phyloP scores from a whole-genome alignment of 352 stramenopile genomes.

The Globisporangium splendens region DNA sequence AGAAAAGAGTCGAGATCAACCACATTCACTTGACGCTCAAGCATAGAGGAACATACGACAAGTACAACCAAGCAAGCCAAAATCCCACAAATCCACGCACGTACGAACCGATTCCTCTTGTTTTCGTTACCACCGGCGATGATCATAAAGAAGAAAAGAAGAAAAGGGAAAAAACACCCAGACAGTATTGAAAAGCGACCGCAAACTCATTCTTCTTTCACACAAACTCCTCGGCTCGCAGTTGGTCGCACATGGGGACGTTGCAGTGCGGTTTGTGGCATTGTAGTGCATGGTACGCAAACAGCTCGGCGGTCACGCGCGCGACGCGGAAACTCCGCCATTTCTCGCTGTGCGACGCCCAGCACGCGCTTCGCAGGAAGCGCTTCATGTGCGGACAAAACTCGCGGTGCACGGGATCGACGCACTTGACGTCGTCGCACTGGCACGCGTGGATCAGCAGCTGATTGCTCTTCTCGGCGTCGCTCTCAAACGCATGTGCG shows the following conservation, averaged over 20 bases:
- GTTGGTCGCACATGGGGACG: conserved; percentile 37
- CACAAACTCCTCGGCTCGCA: conserved; percentile 30
- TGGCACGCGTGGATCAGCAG: conserved; percentile 58
- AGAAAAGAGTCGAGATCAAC: too few species aligned
- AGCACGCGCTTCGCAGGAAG: conserved; percentile 61
- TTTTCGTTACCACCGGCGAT: too few species aligned
- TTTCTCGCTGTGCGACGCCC: conserved; percentile 55
- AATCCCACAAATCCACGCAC: too few species aligned
- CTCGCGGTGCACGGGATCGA: conserved; percentile 28
- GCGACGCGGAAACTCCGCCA: conserved; percentile 50
- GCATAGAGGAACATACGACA: too few species aligned
- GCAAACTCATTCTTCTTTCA: conserved; percentile 9
- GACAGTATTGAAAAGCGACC: neutral
- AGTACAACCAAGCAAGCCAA: too few species aligned
- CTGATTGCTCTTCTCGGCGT: conserved; percentile 43
- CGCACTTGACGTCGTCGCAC: conserved; percentile 44
- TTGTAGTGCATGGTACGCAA: conserved; percentile 27
- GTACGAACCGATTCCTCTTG: too few species aligned
- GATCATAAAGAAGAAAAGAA: too few species aligned
- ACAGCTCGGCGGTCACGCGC: conserved; percentile 28
- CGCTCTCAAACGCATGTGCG: conserved; percentile 30
- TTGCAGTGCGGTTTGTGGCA: conserved; percentile 32
- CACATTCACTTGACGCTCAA: too few species aligned
- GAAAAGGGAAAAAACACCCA: neutral
- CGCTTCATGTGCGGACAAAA: conserved; percentile 66